Percentiles rank a stretch among this genome's conserved stretches.
Evolutionary conservation across 345 rosid species (phyloP).

Genomic region (Linum tenue): DNA sequence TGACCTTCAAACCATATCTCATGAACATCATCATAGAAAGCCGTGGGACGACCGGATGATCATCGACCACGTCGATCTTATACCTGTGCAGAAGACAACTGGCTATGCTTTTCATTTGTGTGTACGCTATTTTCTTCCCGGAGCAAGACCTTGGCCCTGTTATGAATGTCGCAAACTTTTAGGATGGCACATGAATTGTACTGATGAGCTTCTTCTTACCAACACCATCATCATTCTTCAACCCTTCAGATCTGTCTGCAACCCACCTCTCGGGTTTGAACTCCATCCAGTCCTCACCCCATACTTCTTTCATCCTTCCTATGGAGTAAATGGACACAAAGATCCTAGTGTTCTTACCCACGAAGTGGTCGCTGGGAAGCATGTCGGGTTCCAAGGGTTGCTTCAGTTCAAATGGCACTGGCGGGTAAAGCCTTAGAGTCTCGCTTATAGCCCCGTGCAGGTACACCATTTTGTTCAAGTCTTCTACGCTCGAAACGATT

Average conservation of each 20-base stretch:
- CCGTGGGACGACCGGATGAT: neutral
- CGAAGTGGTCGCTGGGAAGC: slow-evolving; percentile 11
- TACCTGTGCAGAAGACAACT: slow-evolving; percentile 10
- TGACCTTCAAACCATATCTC: too few species aligned
- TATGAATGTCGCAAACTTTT: slow-evolving; percentile 12
- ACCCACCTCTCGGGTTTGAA: slow-evolving; percentile 9
- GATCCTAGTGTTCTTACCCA: neutral
- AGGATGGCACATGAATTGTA: neutral
- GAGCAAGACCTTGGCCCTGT: slow-evolving; percentile 13
- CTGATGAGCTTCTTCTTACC: neutral
- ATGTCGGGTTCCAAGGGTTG: neutral
- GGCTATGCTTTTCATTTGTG: slow-evolving; percentile 9
- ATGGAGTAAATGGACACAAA: neutral
- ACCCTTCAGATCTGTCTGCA: neutral
- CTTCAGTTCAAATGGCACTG: slow-evolving; percentile 6
- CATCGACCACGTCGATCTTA: neutral
- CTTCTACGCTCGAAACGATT: neutral
- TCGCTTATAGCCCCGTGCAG: slow-evolving; percentile 12
- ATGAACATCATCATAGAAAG: too few species aligned
- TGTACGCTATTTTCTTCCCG: neutral
- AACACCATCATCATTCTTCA: too few species aligned
- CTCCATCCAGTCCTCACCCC: slow-evolving; percentile 14
- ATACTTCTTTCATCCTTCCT: slow-evolving; percentile 12
- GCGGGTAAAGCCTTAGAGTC: slow-evolving; percentile 9
- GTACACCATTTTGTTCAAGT: slow-evolving; percentile 7